phyloP scores from a whole-genome alignment of 495 filamentous ascomycete genomes.

The Neurospora terricola region DNA sequence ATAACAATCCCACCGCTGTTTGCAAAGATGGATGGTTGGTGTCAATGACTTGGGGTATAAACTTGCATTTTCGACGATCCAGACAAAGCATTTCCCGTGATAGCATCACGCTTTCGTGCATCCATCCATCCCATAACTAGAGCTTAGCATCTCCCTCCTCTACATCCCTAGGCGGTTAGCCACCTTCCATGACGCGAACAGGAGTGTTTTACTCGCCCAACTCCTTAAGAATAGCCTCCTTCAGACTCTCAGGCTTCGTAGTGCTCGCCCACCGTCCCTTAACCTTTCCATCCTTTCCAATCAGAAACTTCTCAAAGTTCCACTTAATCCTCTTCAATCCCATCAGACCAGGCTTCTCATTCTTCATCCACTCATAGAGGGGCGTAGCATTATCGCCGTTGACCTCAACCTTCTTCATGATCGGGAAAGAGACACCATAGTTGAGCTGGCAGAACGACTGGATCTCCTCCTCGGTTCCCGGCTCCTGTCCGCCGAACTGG shows the following conservation, averaged over 20 bases:
- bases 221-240: constrained; percentile 65
- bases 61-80: not conserved
- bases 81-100: not conserved
- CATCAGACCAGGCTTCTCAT: constrained; percentile 67
- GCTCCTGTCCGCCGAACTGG: constrained; percentile 89
- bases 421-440: constrained; percentile 90
- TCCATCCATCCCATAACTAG: not conserved
- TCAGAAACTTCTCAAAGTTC: constrained; percentile 97
- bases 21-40: not conserved
- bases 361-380: constrained; percentile 83
- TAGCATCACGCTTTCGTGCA: not conserved
- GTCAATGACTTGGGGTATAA: not conserved
- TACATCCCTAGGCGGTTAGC: not conserved
- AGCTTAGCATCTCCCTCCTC: not conserved
- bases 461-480: constrained; percentile 81
- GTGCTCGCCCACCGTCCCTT: constrained; percentile 72
- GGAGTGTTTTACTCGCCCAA: constrained; percentile 31
- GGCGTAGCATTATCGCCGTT: constrained; percentile 79
- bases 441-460: constrained; percentile 87
- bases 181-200: not conserved
- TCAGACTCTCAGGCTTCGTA: constrained; percentile 73
- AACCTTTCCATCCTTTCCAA: constrained; percentile 77
- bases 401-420: constrained; percentile 85
- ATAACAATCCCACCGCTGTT: not conserved
- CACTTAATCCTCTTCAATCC: constrained; percentile 88